Evolutionary conservation across 2,329 filamentous ascomycete genomes (phyloP).

Genomic region (Cercospora janseana): DNA sequence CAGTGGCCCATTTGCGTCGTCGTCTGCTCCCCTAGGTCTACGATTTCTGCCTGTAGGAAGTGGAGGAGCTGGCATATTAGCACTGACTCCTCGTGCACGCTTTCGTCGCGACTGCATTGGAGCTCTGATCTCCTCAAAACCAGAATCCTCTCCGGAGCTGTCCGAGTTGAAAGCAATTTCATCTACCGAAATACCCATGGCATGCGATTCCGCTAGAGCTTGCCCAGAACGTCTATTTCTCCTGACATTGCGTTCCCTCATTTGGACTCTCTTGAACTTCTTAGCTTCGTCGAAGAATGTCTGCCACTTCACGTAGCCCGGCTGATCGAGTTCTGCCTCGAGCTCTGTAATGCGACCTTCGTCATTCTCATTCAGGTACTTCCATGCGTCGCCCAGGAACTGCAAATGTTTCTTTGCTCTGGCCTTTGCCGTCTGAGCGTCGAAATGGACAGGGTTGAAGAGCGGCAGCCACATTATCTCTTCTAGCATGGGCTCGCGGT

Average conservation of each 20-base stretch:
- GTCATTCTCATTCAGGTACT: slow-evolving; percentile 16
- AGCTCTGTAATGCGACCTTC: not conserved
- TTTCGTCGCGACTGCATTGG: not conserved
- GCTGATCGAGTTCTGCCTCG: not conserved
- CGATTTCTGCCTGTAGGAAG: not conserved
- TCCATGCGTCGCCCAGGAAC: slow-evolving; percentile 18
- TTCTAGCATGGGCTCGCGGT: slow-evolving; percentile 17
- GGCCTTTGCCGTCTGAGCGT: not conserved
- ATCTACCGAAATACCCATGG: not conserved
- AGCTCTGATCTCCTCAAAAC: not conserved
- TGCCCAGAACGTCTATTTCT: not conserved
- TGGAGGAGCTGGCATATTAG: not conserved
- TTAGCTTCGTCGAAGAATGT: slow-evolving; percentile 6
- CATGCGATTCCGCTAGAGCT: not conserved
- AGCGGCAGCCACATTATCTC: slow-evolving; percentile 20
- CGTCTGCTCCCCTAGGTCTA: not conserved
- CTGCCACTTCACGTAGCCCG: slow-evolving; percentile 12
- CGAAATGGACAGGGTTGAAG: slow-evolving; percentile 9
- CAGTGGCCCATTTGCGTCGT: not conserved
- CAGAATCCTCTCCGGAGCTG: not conserved
- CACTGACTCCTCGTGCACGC: not conserved
- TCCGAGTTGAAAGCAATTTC: not conserved
- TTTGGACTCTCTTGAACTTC: slow-evolving; percentile 13
- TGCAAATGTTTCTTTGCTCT: slow-evolving; percentile 15
- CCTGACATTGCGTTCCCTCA: not conserved